Conservation (phyloP, 2,329 filamentous ascomycete genomes). For the Graphilbum fragrans region DNA sequence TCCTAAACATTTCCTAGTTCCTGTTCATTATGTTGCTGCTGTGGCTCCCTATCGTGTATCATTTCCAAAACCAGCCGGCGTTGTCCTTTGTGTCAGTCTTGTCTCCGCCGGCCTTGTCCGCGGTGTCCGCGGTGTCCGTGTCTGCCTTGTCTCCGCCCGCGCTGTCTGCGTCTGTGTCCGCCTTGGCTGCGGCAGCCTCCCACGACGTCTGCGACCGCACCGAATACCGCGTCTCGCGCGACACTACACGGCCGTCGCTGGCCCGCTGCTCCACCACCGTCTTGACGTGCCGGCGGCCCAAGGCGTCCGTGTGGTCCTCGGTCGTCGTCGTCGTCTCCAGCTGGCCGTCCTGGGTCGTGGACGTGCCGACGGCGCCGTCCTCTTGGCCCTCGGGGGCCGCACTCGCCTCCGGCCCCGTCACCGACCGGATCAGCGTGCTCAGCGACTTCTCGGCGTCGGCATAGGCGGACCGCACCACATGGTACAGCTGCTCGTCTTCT, state of each 20-base stretch:
- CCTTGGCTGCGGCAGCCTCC: not conserved
- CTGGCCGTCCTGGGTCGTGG: not conserved
- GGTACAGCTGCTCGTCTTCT: slow-evolving; percentile 28
- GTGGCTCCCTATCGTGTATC: too few relatives aligned
- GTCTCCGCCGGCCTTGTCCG: not conserved
- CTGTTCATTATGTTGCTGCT: too few relatives aligned
- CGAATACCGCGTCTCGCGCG: slow-evolving; percentile 19
- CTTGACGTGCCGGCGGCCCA: slow-evolving; percentile 29
- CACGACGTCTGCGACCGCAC: slow-evolving; percentile 6
- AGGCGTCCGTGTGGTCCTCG: slow-evolving; percentile 29
- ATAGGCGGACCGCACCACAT: slow-evolving; percentile 23
- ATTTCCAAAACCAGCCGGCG: slow-evolving; percentile 30
- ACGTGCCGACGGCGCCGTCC: not conserved
- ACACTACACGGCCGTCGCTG: slow-evolving; percentile 27
- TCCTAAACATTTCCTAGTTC: too few relatives aligned
- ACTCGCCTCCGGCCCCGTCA: slow-evolving; percentile 12
- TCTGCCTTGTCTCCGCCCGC: not conserved
- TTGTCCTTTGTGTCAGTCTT: slow-evolving; percentile 12
- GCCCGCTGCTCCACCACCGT: slow-evolving; percentile 27
- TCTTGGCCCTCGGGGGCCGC: not conserved
- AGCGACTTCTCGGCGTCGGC: slow-evolving; percentile 25
- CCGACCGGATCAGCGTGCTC: slow-evolving; percentile 24
- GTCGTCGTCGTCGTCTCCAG: slow-evolving; percentile 12
- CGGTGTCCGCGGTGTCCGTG: not conserved
- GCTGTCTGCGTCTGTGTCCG: not conserved